Conservation (phyloP, 2,329 filamentous ascomycete genomes). For the Pseudopyricularia javanii region DNA sequence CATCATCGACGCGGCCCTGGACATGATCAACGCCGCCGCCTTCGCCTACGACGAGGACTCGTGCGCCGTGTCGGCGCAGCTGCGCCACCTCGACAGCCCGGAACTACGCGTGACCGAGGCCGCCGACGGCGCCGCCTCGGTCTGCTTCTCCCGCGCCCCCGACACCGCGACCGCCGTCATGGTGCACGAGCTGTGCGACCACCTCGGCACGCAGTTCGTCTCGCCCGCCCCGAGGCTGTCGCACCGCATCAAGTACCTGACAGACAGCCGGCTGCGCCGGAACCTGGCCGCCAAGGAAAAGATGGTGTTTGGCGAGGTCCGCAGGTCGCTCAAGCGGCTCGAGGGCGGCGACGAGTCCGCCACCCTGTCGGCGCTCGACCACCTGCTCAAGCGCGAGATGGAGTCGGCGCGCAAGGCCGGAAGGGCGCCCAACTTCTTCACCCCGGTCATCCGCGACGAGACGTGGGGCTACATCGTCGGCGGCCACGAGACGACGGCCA, state of each 20-base stretch:
- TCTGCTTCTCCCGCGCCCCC: not conserved
- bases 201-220: not conserved
- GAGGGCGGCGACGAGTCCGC: slow-evolving; percentile 9
- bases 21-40: slow-evolving; percentile 15
- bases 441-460: slow-evolving; percentile 18
- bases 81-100: not conserved
- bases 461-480: not conserved
- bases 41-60: slow-evolving; percentile 1
- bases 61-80: not conserved
- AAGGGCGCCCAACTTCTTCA: slow-evolving; percentile 16
- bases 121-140: not conserved
- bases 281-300: slow-evolving; percentile 4
- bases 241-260: not conserved
- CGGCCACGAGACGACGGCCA: not conserved
- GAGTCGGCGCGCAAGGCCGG: slow-evolving; percentile 15
- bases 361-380: slow-evolving; percentile 12
- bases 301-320: slow-evolving; percentile 10
- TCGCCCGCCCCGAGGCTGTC: not conserved
- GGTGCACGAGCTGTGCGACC: not conserved
- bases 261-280: not conserved
- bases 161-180: not conserved
- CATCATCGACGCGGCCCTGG: slow-evolving; percentile 20
- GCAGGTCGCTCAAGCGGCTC: slow-evolving; percentile 9
- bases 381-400: slow-evolving; percentile 20
- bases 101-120: not conserved